Evolutionary conservation across 352 stramenopile species (phyloP).

Genomic region (Phytophthora foliorum): DNA sequence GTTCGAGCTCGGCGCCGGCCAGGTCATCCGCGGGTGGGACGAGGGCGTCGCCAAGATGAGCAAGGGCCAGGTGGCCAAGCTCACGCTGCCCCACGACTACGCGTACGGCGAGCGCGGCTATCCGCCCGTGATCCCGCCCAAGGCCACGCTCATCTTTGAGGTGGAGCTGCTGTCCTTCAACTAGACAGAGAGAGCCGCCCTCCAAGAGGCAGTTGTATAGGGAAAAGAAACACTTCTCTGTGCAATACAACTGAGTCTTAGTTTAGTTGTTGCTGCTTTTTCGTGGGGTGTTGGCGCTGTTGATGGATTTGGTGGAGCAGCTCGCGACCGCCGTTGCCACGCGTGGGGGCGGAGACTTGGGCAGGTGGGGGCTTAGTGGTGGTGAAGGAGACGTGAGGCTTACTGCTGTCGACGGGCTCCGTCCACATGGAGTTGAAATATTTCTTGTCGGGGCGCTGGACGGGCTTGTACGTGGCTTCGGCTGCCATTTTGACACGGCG

Average conservation of each 20-base stretch:
- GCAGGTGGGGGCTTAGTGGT: background rate
- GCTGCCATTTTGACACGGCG: slow-evolving; percentile 56
- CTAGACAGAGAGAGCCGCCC: slow-evolving; percentile 47
- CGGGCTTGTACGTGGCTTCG: slow-evolving; percentile 39
- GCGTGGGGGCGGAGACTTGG: background rate
- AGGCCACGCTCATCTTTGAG: slow-evolving; percentile 94
- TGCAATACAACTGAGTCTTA: slow-evolving; percentile 14
- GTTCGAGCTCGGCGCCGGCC: slow-evolving; percentile 79
- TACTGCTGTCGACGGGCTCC: slow-evolving; percentile 24
- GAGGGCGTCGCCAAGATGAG: slow-evolving; percentile 89
- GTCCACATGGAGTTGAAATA: slow-evolving; percentile 78
- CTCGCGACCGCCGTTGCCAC: slow-evolving; percentile 21
- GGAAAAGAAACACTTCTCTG: background rate
- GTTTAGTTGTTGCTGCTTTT: slow-evolving; percentile 6
- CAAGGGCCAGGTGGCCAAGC: slow-evolving; percentile 93
- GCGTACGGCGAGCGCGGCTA: slow-evolving; percentile 94
- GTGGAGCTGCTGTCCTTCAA: slow-evolving; percentile 91
- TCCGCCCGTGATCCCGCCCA: slow-evolving; percentile 91
- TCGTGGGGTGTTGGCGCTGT: slow-evolving; percentile 3
- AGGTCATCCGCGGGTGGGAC: slow-evolving; percentile 87
- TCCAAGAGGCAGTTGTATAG: background rate
- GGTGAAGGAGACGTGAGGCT: slow-evolving; percentile 6
- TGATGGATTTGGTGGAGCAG: slow-evolving; percentile 31
- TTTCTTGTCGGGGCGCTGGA: slow-evolving; percentile 51
- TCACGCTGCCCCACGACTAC: slow-evolving; percentile 95